Conservation (phyloP, 2,329 filamentous ascomycete species). For the Ophiosphaerella narmari region DNA sequence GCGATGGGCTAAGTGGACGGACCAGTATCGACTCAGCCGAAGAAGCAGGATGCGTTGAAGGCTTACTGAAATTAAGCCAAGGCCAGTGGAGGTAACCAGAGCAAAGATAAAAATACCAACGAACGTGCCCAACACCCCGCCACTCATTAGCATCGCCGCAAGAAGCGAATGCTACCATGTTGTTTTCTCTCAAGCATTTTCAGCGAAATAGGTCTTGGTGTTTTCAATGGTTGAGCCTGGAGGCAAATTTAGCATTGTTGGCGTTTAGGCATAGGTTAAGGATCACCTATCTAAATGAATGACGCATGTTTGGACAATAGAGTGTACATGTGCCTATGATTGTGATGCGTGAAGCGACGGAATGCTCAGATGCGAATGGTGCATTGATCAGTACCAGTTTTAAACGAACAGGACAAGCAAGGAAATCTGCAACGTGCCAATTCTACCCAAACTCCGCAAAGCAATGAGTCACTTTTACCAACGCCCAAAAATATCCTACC, state of each 20-base stretch:
- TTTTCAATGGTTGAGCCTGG: not conserved
- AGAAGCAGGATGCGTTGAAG: slow-evolving; percentile 87
- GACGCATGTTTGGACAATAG: not conserved
- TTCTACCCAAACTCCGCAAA: not conserved
- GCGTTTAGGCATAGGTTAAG: not conserved
- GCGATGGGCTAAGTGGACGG: slow-evolving; percentile 62
- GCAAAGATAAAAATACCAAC: not conserved
- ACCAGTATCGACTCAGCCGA: slow-evolving; percentile 55
- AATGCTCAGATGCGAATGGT: too few relatives aligned
- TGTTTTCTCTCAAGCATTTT: slow-evolving; percentile 5
- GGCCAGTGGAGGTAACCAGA: slow-evolving; percentile 72
- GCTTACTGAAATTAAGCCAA: slow-evolving; percentile 85
- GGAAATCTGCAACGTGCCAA: not conserved
- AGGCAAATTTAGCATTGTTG: not conserved
- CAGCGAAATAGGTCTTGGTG: slow-evolving; percentile 1
- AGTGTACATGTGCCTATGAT: not conserved
- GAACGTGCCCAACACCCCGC: not conserved
- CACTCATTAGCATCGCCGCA: not conserved
- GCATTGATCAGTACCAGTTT: too few relatives aligned
- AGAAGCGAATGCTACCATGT: not conserved
- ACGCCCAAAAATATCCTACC: not conserved
- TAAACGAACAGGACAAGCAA: too few relatives aligned
- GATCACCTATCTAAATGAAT: not conserved
- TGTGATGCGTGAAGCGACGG: not conserved
- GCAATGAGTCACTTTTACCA: not conserved